Base-by-base conservation (phyloP, 1,284 basidiomycete genomes). In the Ceratorhiza oryzae-sativae region DNA sequence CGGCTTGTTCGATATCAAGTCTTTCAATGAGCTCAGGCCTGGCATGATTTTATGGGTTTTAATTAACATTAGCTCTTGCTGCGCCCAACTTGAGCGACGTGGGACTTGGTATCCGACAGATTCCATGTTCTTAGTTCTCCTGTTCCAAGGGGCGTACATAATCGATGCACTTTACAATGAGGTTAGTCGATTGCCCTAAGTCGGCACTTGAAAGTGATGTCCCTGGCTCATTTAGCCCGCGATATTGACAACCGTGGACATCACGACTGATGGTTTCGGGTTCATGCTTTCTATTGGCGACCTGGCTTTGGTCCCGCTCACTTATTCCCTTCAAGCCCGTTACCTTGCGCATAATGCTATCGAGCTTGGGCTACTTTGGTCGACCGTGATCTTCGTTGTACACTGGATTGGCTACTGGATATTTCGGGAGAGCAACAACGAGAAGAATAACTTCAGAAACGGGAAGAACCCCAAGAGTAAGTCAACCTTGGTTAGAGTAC, bases 231-330 rank as follows among this genome's bases (percentile, higher is more conserved):
- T 36, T 46, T 74, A 85, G 83, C 75, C 82, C n/a, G 90, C 92
- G 13, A 89, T 99, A 77, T 86, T 99, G 74, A 96, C 93, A 12
- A 95, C 93, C n/a, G 98, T 98, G 94, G 97, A 99, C 80, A 97
- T 99, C 78, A 97, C 91, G 8, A 94, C 93, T 30, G 97, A 99
- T 77, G 97, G 97, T 4, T 98, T 99, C 77, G 97, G 97, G 8
- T 98, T 97, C 86, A 99, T 99, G 97, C 90, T 99, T 39, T 84
- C 94, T 3, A 88, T 97, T 59, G 97, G 97, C 56, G 95, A 98
- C 80, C 87, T 98, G 30, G 84, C 90, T 20, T 98, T 94, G 93
- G 93, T 99, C 9, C 97, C 97, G 4, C 98, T 98, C 81, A 90
- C 90, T 15, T 99, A 98, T 82, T 90, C 89, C 25, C 87, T 98